A percentile compares a stretch with the other conserved stretches of the same genome.
Evolutionary conservation across 805 yeast genomes (phyloP).

Genomic region (Candida boleticola): DNA sequence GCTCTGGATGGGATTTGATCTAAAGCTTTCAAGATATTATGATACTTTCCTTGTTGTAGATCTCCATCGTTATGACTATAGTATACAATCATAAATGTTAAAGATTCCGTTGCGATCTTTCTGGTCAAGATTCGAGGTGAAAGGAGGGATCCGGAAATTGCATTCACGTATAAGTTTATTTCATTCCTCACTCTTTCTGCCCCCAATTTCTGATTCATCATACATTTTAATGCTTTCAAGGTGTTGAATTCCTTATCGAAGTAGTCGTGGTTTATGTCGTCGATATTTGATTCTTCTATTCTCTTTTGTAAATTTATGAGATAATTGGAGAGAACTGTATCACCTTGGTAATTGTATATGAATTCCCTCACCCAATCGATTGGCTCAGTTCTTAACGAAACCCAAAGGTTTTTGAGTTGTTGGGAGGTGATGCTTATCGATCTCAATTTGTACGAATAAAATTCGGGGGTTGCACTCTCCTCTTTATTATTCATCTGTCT

Average conservation of each 20-base stretch:
- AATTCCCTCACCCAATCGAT: constrained; percentile 76
- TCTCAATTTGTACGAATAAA: constrained; percentile 71
- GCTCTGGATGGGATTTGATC: constrained; percentile 41
- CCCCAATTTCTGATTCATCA: constrained; percentile 63
- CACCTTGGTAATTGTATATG: constrained; percentile 73
- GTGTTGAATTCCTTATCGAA: constrained; percentile 73
- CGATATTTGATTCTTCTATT: constrained; percentile 21
- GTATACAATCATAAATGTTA: constrained; percentile 48
- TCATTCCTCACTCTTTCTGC: constrained; percentile 55
- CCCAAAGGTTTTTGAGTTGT: constrained; percentile 83
- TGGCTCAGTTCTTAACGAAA: constrained; percentile 88
- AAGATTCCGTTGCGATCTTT: constrained; percentile 74
- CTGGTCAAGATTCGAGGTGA: constrained; percentile 77
- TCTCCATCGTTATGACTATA: constrained; percentile 28
- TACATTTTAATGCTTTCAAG: constrained; percentile 73
- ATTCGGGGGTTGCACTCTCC: constrained; percentile 57
- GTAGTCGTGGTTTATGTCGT: constrained; percentile 47
- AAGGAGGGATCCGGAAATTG: constrained; percentile 68
- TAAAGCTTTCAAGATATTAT: constrained; percentile 54
- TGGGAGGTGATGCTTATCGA: constrained; percentile 64
- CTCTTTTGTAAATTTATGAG: constrained; percentile 51
- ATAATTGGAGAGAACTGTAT: constrained; percentile 66
- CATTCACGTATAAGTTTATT: constrained; percentile 45
- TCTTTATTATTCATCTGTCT: constrained; percentile 21
- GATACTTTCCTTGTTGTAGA: constrained; percentile 43